Conservation (phyloP, 768 basidiomycete genomes). For the Coprinopsis sp. region DNA sequence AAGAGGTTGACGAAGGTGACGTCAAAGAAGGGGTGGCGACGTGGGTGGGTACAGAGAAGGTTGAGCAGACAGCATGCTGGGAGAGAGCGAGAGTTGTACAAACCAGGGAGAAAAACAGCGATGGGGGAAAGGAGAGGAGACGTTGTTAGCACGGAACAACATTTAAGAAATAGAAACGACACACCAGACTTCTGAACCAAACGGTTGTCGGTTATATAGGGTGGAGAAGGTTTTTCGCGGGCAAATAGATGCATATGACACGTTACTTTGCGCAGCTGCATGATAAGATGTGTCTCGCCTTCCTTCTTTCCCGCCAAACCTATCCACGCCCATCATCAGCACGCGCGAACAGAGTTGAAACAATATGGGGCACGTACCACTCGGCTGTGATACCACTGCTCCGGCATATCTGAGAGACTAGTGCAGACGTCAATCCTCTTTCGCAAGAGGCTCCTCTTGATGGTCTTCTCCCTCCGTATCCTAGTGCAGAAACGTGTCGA, state of each 20-base stretch:
- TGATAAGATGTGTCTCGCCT: constrained; percentile 93
- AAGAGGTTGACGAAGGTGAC: background rate
- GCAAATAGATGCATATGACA: constrained; percentile 93
- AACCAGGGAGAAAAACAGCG: too few relatives aligned
- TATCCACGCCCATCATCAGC: too few relatives aligned
- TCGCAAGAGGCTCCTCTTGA: constrained; percentile 92
- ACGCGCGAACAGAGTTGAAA: too few relatives aligned
- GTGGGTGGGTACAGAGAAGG: too few relatives aligned
- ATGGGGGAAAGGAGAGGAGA: too few relatives aligned
- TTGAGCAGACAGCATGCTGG: too few relatives aligned
- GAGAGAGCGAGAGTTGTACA: too few relatives aligned
- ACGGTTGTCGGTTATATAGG: constrained; percentile 97
- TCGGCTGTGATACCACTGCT: constrained; percentile 96
- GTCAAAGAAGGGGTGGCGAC: too few relatives aligned
- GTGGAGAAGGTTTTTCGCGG: constrained; percentile 95
- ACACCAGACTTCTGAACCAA: constrained; percentile 82
- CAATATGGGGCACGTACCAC: constrained; percentile 50
- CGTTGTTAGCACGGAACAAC: too few relatives aligned
- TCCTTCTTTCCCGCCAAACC: constrained; percentile 96
- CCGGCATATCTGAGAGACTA: constrained; percentile 94
- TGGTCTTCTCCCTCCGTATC: constrained; percentile 72
- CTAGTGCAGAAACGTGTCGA: constrained; percentile 92
- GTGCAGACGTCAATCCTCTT: constrained; percentile 99
- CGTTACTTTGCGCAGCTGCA: constrained; percentile 92
- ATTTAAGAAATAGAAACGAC: background rate